These are phyloP conservation scores for Rhinocladiella similis DNA, from an alignment of 2,329 filamentous ascomycete genomes.

Conservation along the genomic window DNA sequence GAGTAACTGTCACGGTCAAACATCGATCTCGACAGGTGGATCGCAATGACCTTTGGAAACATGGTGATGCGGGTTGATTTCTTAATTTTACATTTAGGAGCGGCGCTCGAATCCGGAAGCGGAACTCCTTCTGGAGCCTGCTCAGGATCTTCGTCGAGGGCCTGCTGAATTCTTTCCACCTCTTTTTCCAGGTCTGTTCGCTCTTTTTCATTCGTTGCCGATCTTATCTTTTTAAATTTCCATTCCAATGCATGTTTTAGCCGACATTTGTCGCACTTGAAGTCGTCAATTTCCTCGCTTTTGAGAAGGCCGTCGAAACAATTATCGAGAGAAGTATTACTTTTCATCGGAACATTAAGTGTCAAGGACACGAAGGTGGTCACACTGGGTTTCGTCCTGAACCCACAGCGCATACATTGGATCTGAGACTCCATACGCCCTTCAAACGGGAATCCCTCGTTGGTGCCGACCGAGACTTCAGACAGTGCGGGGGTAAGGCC, in stretches of 20 bases:
- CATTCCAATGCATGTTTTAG: slow-evolving; percentile 73
- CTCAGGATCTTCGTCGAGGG: slow-evolving; percentile 81
- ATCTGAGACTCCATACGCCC: slow-evolving; percentile 92
- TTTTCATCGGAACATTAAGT: slow-evolving; percentile 82
- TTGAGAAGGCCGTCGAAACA: slow-evolving; percentile 96
- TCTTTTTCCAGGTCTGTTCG: slow-evolving; percentile 56
- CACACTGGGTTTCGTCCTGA: slow-evolving; percentile 79
- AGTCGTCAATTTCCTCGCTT: slow-evolving; percentile 94
- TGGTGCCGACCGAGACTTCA: slow-evolving; percentile 34
- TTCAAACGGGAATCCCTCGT: slow-evolving; percentile 86
- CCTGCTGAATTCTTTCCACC: slow-evolving; percentile 65
- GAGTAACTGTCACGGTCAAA: slow-evolving; percentile 76
- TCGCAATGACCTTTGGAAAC: slow-evolving; percentile 86
- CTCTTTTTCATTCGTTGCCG: slow-evolving; percentile 54
- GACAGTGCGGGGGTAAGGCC: slow-evolving; percentile 32
- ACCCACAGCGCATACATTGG: slow-evolving; percentile 85
- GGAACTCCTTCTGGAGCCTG: slow-evolving; percentile 68
- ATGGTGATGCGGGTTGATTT: slow-evolving; percentile 82
- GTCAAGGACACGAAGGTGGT: slow-evolving; percentile 92
- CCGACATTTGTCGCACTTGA: slow-evolving; percentile 90
- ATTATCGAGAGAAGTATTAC: slow-evolving; percentile 75
- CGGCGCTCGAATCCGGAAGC: slow-evolving; percentile 71
- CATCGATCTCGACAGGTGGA: slow-evolving; percentile 91
- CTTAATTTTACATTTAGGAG: slow-evolving; percentile 80
- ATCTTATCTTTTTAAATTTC: slow-evolving; percentile 61